A percentile compares a stretch with the other conserved stretches of the same genome.
Evolutionary conservation across 2,329 filamentous ascomycete species (phyloP).

Genomic region (Aureobasidium sp.): DNA sequence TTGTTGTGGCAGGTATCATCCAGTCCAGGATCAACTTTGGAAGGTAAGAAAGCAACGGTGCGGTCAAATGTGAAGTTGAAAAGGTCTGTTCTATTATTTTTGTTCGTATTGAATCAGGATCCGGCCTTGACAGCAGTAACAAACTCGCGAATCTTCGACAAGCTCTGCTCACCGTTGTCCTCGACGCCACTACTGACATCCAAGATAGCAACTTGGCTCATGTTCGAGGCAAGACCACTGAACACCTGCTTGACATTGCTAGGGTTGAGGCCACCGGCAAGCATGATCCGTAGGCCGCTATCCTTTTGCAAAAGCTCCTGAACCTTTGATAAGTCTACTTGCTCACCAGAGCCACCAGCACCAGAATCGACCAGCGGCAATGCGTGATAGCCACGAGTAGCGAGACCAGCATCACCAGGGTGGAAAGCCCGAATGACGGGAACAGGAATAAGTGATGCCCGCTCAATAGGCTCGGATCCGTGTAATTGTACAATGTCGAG

Average conservation of each 20-base stretch:
- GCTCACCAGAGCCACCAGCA: constrained; percentile 69
- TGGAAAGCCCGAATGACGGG: constrained; percentile 84
- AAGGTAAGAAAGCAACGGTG: neutral
- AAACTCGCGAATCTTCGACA: constrained; percentile 64
- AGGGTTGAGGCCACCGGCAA: constrained; percentile 78
- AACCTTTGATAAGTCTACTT: constrained; percentile 64
- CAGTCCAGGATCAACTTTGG: neutral
- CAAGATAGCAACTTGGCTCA: constrained; percentile 64
- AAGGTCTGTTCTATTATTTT: neutral
- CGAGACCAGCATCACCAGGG: constrained; percentile 64
- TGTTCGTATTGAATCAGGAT: neutral
- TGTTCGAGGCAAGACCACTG: constrained; percentile 51
- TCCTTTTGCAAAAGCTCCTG: constrained; percentile 59
- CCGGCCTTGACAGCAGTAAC: constrained; percentile 13
- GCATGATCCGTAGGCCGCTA: constrained; percentile 60
- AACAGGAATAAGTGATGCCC: constrained; percentile 80
- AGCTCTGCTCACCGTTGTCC: constrained; percentile 67
- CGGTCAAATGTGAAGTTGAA: neutral
- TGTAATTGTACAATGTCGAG: constrained; percentile 91
- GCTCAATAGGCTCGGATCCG: constrained; percentile 85
- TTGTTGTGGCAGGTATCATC: no score
- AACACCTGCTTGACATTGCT: constrained; percentile 68
- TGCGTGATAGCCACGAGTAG: constrained; percentile 69
- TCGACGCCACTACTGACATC: constrained; percentile 96
- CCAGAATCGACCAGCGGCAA: constrained; percentile 82